Conservation (phyloP, 305 asterid species). For the Solanum hybrid region DNA sequence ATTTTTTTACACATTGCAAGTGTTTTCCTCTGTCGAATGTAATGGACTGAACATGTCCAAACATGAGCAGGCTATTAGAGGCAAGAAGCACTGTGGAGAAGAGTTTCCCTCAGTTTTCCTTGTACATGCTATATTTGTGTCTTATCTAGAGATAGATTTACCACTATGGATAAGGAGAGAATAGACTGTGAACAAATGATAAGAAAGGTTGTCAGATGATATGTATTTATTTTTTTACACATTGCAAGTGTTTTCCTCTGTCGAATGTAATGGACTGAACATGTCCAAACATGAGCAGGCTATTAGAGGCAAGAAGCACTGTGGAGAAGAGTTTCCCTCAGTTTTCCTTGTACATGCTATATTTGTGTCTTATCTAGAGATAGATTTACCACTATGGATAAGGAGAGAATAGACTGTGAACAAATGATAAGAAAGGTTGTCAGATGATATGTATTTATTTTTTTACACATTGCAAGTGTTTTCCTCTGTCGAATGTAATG, state of each 20-base stretch:
- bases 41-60: too few species aligned
- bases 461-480: background rate
- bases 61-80: too few species aligned
- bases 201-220: background rate
- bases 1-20: too few species aligned
- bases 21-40: too few species aligned
- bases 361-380: background rate
- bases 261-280: background rate
- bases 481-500: background rate
- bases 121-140: too few species aligned
- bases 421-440: too few species aligned
- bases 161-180: too few species aligned
- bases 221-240: background rate
- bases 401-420: background rate
- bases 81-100: too few species aligned
- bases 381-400: background rate
- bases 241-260: background rate
- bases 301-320: background rate
- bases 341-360: background rate
- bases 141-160: too few species aligned
- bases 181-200: too few species aligned
- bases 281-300: background rate
- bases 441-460: constrained; percentile 1
- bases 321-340: background rate
- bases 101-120: too few species aligned